These are phyloP conservation scores for Helicostylum pulchrum DNA, from an alignment of 192 early-diverging fungal genomes.

Conservation along the genomic window DNA sequence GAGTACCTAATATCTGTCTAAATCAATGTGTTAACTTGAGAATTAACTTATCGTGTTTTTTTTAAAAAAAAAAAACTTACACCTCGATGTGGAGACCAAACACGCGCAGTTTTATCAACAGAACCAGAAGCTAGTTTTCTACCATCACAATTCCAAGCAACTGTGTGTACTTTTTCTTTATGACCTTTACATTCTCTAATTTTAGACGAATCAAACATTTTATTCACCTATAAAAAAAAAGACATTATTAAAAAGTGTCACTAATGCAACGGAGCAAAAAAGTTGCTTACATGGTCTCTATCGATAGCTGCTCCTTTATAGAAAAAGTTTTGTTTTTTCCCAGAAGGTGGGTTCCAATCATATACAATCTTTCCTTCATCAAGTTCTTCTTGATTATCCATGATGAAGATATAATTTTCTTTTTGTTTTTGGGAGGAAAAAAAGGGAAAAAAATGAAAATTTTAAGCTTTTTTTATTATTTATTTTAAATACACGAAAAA, in stretches of 20 bases:
- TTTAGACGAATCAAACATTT: constrained; percentile 39
- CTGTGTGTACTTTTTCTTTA: constrained; percentile 61
- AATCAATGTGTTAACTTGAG: background rate
- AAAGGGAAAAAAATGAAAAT: background rate
- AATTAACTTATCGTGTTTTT: no score
- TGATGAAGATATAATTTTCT: background rate
- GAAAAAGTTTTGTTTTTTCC: constrained; percentile 13
- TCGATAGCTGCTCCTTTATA: constrained; percentile 17
- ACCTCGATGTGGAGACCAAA: constrained; percentile 63
- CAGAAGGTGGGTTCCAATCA: constrained; percentile 32
- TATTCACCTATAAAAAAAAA: constrained; percentile 33
- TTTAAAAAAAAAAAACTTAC: no score
- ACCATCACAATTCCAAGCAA: constrained; percentile 74
- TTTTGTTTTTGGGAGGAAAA: background rate
- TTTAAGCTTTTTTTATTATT: background rate
- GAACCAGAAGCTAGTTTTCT: constrained; percentile 67
- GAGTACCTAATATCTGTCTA: constrained; percentile 57
- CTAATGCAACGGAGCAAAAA: background rate
- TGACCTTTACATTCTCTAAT: constrained; percentile 54
- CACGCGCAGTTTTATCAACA: constrained; percentile 68
- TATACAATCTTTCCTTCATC: constrained; percentile 15
- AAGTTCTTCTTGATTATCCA: constrained; percentile 18
- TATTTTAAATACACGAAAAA: background rate
- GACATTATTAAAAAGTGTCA: background rate
- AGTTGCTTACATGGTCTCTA: constrained; percentile 22